Evolutionary conservation across 192 early-diverging fungal species (phyloP), one percentile per base, ranked within the genome.

Genomic region (Entomortierella beljakovae): DNA sequence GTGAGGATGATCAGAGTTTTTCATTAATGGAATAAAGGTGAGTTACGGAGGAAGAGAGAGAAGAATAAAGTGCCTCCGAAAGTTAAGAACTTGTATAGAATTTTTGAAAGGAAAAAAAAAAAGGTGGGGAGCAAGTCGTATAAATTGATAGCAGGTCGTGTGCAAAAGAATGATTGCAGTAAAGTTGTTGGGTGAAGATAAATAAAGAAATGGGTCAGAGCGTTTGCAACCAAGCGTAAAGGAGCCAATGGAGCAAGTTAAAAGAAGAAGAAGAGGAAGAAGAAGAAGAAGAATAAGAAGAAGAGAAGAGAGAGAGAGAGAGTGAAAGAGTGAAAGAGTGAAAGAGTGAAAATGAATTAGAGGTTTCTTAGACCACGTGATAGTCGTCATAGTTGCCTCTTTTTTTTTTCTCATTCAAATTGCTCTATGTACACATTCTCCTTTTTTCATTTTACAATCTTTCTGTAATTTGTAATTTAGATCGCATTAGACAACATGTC

Each of bases 11-110:
- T 23, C 29, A 63, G 66, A 23, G 64, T 65, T 70, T 69, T 61
- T 79, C 75, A 79, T 79, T 40, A 46, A 65, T 29, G 54, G 50
- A 68, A 25, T 26, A 20, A 1, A 29, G 38, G 31, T 29, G 49
- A 34, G 25, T n/a, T n/a, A n/a, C n/a, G 48, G 25, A 58, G 25
- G 16, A 40, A 37, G 28, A 28, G 42, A 15, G 50, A 22, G 38
- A 61, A 54, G 23, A 51, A 8, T 31, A 35, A 33, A 26, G 42
- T 18, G 38, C 18, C 28, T 6, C 15, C 32, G 28, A 4, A 25
- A 25, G 20, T 28, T 26, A 32, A n/a, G n/a, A n/a, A n/a, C n/a
- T n/a, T n/a, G n/a, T n/a, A n/a, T n/a, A n/a, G n/a, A n/a, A n/a
- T n/a, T n/a, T 15, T 2, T 10, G 46, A 53, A 16, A 32, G n/a